Evolutionary conservation across 192 early-diverging fungal species (phyloP).

Genomic region (Rhizoclosmatium globosum): DNA sequence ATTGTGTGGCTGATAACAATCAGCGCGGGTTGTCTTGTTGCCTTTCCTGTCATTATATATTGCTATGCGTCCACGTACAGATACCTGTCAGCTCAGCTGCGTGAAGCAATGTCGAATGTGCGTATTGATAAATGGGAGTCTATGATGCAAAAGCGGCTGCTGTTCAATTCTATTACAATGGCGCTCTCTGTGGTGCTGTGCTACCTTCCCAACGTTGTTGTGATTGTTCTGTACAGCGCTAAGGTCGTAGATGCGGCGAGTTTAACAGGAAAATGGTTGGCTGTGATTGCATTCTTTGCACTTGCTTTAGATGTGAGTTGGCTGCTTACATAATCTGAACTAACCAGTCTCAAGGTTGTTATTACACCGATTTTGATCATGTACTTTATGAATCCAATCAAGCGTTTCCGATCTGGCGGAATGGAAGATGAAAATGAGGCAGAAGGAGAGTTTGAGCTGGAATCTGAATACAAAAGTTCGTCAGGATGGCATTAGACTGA

Average conservation of each 20-base stretch:
- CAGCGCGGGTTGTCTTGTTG: neutral
- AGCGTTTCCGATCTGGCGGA: neutral
- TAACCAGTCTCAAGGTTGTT: neutral
- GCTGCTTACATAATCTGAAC: neutral
- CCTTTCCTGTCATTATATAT: neutral
- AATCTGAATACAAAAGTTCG: neutral
- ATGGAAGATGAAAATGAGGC: neutral
- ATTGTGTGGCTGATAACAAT: neutral
- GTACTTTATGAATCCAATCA: neutral
- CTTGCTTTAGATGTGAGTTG: neutral
- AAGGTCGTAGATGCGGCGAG: no score
- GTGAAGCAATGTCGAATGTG: neutral
- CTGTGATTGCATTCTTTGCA: neutral
- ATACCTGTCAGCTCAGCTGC: neutral
- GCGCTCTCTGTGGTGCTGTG: no score
- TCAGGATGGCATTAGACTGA: no score
- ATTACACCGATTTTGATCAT: neutral
- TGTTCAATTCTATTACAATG: neutral
- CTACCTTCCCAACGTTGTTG: no score
- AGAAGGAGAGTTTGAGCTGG: neutral
- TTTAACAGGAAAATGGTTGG: no score
- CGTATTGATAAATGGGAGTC: neutral
- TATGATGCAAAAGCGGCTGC: neutral
- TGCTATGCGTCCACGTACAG: neutral
- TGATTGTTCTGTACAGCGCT: no score